phyloP scores from a whole-genome alignment of 1,284 basidiomycete species.

The Fomitopsis betulina region DNA sequence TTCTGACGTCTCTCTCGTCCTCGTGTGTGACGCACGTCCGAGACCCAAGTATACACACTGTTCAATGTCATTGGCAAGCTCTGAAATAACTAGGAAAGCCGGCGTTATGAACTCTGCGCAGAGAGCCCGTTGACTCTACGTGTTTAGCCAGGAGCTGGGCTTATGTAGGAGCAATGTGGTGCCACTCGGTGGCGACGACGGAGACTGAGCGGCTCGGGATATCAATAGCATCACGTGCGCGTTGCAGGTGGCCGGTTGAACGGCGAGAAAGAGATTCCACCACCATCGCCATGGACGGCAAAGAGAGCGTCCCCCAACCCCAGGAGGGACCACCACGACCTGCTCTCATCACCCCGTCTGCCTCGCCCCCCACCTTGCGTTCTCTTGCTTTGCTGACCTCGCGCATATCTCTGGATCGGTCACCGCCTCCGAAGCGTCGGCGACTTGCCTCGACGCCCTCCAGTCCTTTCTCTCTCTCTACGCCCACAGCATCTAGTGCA shows the following conservation, averaged over 20 bases:
- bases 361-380: conserved; percentile 29
- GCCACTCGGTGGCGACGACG: too few species aligned
- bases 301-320: not conserved
- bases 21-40: too few species aligned
- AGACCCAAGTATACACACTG: not conserved
- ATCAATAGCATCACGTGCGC: conserved; percentile 1
- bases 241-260: not conserved
- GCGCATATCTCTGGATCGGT: conserved; percentile 20
- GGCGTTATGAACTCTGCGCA: too few species aligned
- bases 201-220: too few species aligned
- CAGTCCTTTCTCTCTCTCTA: conserved; percentile 19
- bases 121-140: too few species aligned
- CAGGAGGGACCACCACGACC: conserved; percentile 9
- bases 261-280: not conserved
- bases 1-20: too few species aligned
- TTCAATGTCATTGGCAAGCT: not conserved
- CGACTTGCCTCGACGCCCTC: conserved; percentile 31
- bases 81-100: too few species aligned
- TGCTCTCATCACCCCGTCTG: conserved; percentile 29
- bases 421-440: conserved; percentile 35
- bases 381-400: conserved; percentile 7
- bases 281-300: conserved; percentile 14
- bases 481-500: conserved; percentile 23
- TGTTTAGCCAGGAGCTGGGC: too few species aligned
- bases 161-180: too few species aligned